Conservation (phyloP, 805 yeast species). For the Henningerozyma blattae region DNA sequence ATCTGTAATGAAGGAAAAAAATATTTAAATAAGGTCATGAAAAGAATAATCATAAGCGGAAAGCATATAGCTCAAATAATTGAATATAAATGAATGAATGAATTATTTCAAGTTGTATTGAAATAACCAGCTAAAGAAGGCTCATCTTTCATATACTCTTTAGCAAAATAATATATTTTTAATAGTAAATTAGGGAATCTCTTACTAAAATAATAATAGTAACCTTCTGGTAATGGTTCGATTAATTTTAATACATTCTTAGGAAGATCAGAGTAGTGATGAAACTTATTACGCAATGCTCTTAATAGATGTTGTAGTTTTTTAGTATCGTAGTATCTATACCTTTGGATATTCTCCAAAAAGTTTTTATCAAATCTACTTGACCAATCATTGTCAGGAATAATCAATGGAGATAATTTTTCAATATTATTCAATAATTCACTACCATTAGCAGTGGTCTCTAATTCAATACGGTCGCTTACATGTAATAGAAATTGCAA, state of each 20-base stretch:
- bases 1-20: no score
- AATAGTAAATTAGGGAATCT: slow-evolving; percentile 73
- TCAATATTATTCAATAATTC: slow-evolving; percentile 46
- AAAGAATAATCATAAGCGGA: no score
- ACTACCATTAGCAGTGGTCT: slow-evolving; percentile 69
- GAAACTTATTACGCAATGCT: slow-evolving; percentile 86
- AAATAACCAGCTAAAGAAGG: slow-evolving; percentile 48
- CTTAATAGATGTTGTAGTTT: slow-evolving; percentile 77
- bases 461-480: slow-evolving; percentile 84
- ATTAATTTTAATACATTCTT: slow-evolving; percentile 46
- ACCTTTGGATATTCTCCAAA: slow-evolving; percentile 77
- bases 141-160: slow-evolving; percentile 47
- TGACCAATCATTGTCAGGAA: slow-evolving; percentile 69
- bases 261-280: slow-evolving; percentile 88
- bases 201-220: slow-evolving; percentile 58
- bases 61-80: no score
- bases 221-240: slow-evolving; percentile 78
- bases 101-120: no score
- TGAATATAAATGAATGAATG: no score
- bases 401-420: slow-evolving; percentile 33
- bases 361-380: slow-evolving; percentile 55
- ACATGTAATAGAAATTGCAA: slow-evolving; percentile 77
- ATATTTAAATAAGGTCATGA: no score
- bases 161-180: slow-evolving; percentile 56
- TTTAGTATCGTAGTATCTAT: slow-evolving; percentile 72